phyloP scores from a whole-genome alignment of 768 basidiomycete species.

The Lactarius indigo region DNA sequence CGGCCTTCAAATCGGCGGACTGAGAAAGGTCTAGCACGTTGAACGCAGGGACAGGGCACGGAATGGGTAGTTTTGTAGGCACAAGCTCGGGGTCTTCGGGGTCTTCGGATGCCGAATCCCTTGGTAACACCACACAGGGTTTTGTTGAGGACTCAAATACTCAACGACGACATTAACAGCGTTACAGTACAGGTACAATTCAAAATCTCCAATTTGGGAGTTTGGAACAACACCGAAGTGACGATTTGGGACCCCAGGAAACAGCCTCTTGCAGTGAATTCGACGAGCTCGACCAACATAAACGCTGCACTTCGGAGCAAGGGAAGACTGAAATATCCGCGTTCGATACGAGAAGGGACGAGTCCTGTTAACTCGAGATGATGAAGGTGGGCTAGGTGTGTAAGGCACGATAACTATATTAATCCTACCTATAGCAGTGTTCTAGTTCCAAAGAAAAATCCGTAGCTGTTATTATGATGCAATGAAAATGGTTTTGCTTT shows the following conservation, averaged over 20 bases:
- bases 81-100: neutral
- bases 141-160: slow-evolving; percentile 10
- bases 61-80: slow-evolving; percentile 10
- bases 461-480: too few species aligned
- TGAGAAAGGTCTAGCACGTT: slow-evolving; percentile 19
- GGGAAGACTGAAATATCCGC: slow-evolving; percentile 13
- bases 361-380: slow-evolving; percentile 18
- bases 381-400: slow-evolving; percentile 14
- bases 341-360: neutral
- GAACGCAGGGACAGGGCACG: slow-evolving; percentile 23
- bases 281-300: slow-evolving; percentile 5
- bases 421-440: too few species aligned
- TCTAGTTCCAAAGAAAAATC: too few species aligned
- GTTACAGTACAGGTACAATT: neutral
- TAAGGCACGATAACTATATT: too few species aligned
- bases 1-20: slow-evolving; percentile 14
- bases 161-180: slow-evolving; percentile 4
- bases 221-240: neutral
- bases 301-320: slow-evolving; percentile 4
- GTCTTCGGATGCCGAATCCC: neutral
- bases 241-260: neutral
- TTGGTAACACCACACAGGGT: neutral
- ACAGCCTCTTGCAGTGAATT: slow-evolving; percentile 10
- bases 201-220: slow-evolving; percentile 11
- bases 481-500: too few species aligned